Conservation (phyloP, 345 rosid species). For the Eucalyptus sp. region DNA sequence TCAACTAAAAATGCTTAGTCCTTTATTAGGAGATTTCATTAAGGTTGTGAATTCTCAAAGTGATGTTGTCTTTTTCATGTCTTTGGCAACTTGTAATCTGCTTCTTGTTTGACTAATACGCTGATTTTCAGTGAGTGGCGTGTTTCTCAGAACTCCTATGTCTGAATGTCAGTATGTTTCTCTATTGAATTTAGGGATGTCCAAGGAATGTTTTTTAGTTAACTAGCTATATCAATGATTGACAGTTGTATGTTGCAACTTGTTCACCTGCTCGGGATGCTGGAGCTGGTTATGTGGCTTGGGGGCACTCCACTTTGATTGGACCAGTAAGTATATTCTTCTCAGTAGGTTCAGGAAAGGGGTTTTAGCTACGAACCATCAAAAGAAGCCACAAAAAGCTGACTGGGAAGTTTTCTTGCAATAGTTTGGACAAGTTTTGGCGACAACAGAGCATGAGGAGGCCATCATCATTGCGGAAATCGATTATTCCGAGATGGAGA, state of each 20-base stretch:
- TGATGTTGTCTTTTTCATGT: background rate
- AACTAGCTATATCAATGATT: background rate
- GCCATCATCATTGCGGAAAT: constrained; percentile 69
- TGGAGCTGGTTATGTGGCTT: constrained; percentile 69
- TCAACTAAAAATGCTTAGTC: background rate
- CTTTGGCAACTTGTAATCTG: background rate
- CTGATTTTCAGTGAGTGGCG: background rate
- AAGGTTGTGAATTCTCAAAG: background rate
- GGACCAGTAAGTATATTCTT: constrained; percentile 57
- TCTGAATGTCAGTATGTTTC: background rate
- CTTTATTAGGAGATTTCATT: background rate
- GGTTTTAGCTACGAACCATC: background rate
- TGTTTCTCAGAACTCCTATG: background rate
- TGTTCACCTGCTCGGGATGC: constrained; percentile 89
- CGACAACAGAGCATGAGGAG: constrained; percentile 73
- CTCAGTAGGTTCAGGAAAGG: background rate
- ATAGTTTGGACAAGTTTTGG: constrained; percentile 91
- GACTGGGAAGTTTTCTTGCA: background rate
- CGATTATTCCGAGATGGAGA: constrained; percentile 69
- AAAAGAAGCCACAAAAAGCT: background rate
- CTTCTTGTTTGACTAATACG: background rate
- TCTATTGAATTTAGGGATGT: background rate
- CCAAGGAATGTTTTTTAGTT: background rate
- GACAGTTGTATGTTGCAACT: constrained; percentile 84
- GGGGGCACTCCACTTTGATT: constrained; percentile 96